Base-by-base conservation (phyloP, 2,329 filamentous ascomycete genomes). In the Trichophyton simii region DNA sequence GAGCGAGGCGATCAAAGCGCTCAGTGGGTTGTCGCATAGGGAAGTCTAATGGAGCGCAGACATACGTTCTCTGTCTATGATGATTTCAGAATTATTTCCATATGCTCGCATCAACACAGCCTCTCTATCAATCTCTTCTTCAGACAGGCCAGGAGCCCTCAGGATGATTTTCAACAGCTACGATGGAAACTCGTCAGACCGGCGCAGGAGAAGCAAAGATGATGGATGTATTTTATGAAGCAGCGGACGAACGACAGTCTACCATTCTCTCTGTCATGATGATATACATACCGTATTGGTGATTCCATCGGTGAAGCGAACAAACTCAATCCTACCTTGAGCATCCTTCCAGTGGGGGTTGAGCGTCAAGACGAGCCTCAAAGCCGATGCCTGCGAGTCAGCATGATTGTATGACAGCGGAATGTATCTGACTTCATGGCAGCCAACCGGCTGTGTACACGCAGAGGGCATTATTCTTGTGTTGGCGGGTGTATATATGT, bases 251-350 rank as follows among this genome's bases (percentile, higher is more conserved):
- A 38, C 42, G 9, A 59, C 25, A 31, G 46, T 15, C 46, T 28
- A 15, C 46, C 28, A 44, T 22, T 11, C 9, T 25, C 31, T 25
- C 38, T 8, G 11, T n/a, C 22, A 52, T 55, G 34, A 52, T 57
- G 9, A 63, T 57, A 55, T 60, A 79, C 81, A 67, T 76, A 84
- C 82, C 66, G 91, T 97, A 76, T 99, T 99, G 67, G 94, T 99
- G 77, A 97, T 99, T 71, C 94, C 94, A 70, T 99, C 94, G 44
- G 91, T 99, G 78, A 97, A 99, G 66, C 88, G 87, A 67, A 90
- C 82, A 71, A 97, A 89, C 70, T 94, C 86, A 68, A 99, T 82
- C 50, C 86, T 83, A 62, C 88, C 87, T 66, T 86, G 84, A 41
- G 82, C 78, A 57, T 82, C 81, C 67, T 85, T 81, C 94, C 94